These are phyloP conservation scores for Rickenella mellea DNA, from an alignment of 768 basidiomycete genomes.

Conservation along the genomic window DNA sequence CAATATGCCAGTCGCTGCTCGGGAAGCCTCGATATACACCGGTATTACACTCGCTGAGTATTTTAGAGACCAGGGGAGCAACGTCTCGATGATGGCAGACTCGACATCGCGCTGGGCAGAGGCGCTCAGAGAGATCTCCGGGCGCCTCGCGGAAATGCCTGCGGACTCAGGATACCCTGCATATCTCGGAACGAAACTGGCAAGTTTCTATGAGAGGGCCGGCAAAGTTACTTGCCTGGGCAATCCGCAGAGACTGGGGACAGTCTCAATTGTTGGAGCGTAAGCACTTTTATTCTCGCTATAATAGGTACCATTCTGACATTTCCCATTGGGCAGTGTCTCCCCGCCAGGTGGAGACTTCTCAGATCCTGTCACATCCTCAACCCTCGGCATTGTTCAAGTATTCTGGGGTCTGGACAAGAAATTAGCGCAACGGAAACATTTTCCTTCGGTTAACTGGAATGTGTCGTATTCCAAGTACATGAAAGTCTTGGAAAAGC, in stretches of 20 bases:
- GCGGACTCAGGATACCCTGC: conserved; percentile 99
- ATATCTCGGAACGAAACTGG: conserved; percentile 90
- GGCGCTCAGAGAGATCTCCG: conserved; percentile 97
- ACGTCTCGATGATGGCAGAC: conserved; percentile 99
- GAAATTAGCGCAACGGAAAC: conserved; percentile 96
- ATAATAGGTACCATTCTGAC: conserved; percentile 4
- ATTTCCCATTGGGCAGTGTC: conserved; percentile 43
- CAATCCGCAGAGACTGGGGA: conserved; percentile 78
- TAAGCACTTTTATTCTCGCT: conserved; percentile 34
- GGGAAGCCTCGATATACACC: conserved; percentile 98
- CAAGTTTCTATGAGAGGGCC: conserved; percentile 97
- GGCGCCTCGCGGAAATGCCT: conserved; percentile 98
- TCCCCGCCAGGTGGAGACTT: conserved; percentile 99
- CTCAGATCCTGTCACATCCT: conserved; percentile 96
- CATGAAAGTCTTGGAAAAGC: conserved; percentile 83
- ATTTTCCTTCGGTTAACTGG: conserved; percentile 99
- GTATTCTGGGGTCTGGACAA: conserved; percentile 99
- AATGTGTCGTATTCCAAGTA: conserved; percentile 99
- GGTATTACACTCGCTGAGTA: conserved; percentile 99
- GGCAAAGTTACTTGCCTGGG: conserved; percentile 93
- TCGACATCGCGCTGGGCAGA: conserved; percentile 99
- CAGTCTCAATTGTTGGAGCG: conserved; percentile 99
- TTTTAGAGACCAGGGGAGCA: conserved; percentile 97
- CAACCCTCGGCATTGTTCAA: conserved; percentile 96
- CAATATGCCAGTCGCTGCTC: conserved; percentile 99